Evolutionary conservation across 805 yeast species (phyloP), one percentile per base, ranked within the genome.

Genomic region (Candida rishiriensis): DNA sequence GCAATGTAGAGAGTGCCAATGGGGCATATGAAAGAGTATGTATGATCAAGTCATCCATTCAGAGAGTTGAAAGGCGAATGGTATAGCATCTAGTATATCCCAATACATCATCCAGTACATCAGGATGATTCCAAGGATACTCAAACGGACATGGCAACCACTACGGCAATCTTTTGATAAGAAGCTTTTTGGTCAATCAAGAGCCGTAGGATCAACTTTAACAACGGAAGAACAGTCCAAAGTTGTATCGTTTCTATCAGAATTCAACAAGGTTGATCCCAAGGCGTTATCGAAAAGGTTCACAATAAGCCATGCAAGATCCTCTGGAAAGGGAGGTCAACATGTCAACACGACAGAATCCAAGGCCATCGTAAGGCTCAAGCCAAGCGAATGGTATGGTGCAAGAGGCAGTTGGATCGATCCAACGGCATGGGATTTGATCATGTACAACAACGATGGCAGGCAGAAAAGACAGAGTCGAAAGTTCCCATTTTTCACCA

Each of bases 281-380:
- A 29, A n/a, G 9, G 14, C 32, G 3, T 45, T 50, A 28, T 39
- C 55, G 3, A 52, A 49, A 42, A 36, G 51, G 34, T 61, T 76
- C 47, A 63, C 63, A 2, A 60, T 75, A 1, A 47, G 69, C 11
- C 76, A 61, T 54, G 71, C 78, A 35, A 60, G 81, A 46, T 67
- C 80, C 1, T 75, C 81, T 2, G 83, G 83, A 0, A 73, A 81
- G 0, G 83, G 83, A 1, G 83, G 83, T 3, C 83, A 78, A 42
- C 78, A 78, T 50, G 83, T 78, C n/a, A 78, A 78, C 49, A 76
- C 75, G 34, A 76, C 82, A 0, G 73, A 76, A 9, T 70, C 79
- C 1, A 77, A 77, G 48, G 81, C 63, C 1, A 43, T 55, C 13
- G 38, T 61, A 10, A 49, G 48, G 13, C 72, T 36, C 63, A 68